phyloP scores from a whole-genome alignment of 106 monocot genomes.

The Phalaenopsis equestris region DNA sequence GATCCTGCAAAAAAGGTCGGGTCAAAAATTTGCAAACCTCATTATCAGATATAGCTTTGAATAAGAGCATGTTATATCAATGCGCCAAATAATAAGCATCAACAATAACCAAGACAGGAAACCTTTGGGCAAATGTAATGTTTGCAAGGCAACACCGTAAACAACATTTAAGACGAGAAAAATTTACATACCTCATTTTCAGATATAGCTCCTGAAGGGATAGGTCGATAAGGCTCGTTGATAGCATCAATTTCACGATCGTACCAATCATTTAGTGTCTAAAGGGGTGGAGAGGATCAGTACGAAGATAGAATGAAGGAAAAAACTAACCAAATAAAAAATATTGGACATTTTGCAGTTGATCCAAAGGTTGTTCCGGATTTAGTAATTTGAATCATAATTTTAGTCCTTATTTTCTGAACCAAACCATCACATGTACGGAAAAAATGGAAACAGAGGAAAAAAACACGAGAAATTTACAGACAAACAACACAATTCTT shows the following conservation, averaged over 20 bases:
- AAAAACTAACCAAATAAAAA: not conserved
- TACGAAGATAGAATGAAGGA: not conserved
- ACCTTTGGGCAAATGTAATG: not conserved
- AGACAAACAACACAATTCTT: no score
- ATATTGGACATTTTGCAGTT: not conserved
- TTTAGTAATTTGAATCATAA: not conserved
- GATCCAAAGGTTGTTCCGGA: not conserved
- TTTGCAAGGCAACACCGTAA: not conserved
- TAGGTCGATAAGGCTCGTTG: conserved; percentile 92
- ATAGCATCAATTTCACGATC: conserved; percentile 88
- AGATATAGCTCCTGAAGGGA: conserved; percentile 95
- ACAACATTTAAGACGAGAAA: not conserved
- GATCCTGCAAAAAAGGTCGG: not conserved
- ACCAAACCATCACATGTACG: no score
- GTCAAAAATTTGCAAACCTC: not conserved
- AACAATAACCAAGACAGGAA: not conserved
- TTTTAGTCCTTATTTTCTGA: no score
- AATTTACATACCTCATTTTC: conserved; percentile 56
- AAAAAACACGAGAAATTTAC: no score
- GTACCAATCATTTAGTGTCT: conserved; percentile 95
- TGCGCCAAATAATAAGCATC: not conserved
- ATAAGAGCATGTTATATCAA: not conserved
- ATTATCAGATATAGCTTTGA: not conserved
- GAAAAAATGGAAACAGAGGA: no score
- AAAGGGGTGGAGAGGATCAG: conserved; percentile 10